A percentile compares a stretch with the other conserved stretches of the same genome.
phyloP scores from a whole-genome alignment of 202 grass and related monocot genomes.

The Elaeis oleifera region DNA sequence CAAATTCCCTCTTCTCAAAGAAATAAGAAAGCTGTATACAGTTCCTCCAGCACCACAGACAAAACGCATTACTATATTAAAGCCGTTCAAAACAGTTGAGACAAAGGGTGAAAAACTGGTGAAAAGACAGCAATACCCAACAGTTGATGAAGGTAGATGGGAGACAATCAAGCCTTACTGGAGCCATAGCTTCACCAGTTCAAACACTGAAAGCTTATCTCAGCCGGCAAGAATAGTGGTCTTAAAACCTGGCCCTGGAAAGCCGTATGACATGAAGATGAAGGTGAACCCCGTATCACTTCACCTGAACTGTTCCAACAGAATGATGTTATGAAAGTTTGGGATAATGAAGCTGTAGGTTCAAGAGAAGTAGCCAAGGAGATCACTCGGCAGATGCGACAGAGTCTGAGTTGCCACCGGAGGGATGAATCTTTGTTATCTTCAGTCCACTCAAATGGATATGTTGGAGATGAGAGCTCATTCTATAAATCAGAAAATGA shows the following conservation, averaged over 20 bases:
- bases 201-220: slow-evolving; percentile 30
- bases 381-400: background rate
- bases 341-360: slow-evolving; percentile 9
- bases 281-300: background rate
- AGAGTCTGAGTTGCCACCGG: slow-evolving; percentile 11
- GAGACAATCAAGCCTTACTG: background rate
- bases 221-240: slow-evolving; percentile 35
- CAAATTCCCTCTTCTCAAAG: slow-evolving; percentile 35
- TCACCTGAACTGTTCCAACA: background rate
- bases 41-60: slow-evolving; percentile 28
- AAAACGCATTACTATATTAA: slow-evolving; percentile 71
- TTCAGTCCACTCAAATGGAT: slow-evolving; percentile 51
- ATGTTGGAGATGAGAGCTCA: slow-evolving; percentile 77
- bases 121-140: slow-evolving; percentile 29
- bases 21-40: slow-evolving; percentile 3
- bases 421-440: slow-evolving; percentile 47
- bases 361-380: slow-evolving; percentile 25
- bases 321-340: background rate
- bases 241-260: slow-evolving; percentile 19
- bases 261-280: background rate
- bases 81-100: slow-evolving; percentile 42
- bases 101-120: slow-evolving; percentile 22
- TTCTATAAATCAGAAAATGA: slow-evolving; percentile 49
- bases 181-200: background rate
- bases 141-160: background rate